phyloP scores from a whole-genome alignment of 2,329 filamentous ascomycete genomes.

The Talaromyces sp. region DNA sequence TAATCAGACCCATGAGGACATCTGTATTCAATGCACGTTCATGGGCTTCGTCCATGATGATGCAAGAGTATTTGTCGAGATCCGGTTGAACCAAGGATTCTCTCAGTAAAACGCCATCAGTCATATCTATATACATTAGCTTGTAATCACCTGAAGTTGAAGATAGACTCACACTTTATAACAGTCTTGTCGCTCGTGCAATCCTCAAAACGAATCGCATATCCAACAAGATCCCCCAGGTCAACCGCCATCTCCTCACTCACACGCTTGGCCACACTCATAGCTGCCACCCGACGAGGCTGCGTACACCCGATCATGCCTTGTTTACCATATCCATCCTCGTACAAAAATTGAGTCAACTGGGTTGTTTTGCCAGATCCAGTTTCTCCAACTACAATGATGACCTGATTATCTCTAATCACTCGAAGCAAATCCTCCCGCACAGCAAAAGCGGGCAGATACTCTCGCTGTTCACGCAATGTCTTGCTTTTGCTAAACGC shows the following conservation, averaged over 20 bases:
- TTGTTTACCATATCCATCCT: constrained; percentile 83
- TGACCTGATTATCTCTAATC: constrained; percentile 93
- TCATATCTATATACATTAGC: constrained; percentile 64
- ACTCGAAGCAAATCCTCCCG: constrained; percentile 87
- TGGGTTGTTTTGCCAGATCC: constrained; percentile 98
- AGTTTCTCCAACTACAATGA: constrained; percentile 95
- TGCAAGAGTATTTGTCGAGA: constrained; percentile 91
- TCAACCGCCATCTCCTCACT: constrained; percentile 97
- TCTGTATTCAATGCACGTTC: constrained; percentile 95
- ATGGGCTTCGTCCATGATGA: constrained; percentile 99
- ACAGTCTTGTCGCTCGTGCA: constrained; percentile 92
- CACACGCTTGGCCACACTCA: constrained; percentile 98
- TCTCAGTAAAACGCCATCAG: constrained; percentile 87
- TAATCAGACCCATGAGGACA: constrained; percentile 94
- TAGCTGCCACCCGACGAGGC: constrained; percentile 90
- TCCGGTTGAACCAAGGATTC: constrained; percentile 92
- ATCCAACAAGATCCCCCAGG: constrained; percentile 83
- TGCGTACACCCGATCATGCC: constrained; percentile 97
- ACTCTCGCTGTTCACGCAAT: constrained; percentile 86
- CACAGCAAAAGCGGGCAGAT: constrained; percentile 90
- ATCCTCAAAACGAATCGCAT: constrained; percentile 97
- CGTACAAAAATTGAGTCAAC: constrained; percentile 90
- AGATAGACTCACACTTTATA: constrained; percentile 68
- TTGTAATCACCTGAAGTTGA: not conserved
- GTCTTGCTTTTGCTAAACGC: constrained; percentile 92